A percentile compares a stretch with the other conserved stretches of the same genome.
phyloP scores from a whole-genome alignment of 768 basidiomycete species.

The Tylopilus sp. region DNA sequence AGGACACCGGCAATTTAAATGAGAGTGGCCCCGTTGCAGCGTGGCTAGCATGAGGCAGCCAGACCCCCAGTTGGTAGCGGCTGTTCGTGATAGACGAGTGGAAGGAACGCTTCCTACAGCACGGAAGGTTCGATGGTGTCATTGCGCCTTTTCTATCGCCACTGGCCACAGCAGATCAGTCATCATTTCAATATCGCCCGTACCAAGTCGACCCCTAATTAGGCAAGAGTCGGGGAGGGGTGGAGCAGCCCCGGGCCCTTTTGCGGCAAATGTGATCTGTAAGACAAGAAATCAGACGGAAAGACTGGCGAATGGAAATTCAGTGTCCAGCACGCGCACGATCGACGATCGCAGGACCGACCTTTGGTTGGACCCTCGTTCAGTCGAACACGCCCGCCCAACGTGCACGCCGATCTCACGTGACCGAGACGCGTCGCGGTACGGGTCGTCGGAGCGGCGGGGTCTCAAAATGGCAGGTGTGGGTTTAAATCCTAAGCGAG shows the following conservation, averaged over 20 bases:
- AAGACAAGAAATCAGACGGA: constrained; percentile 1
- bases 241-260: not conserved
- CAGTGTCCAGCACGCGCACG: constrained; percentile 7
- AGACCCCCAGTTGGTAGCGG: constrained; percentile 28
- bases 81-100: constrained; percentile 33
- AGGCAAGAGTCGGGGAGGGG: constrained; percentile 17
- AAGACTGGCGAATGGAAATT: constrained; percentile 18
- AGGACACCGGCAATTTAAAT: constrained; percentile 32
- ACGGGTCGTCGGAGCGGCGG: constrained; percentile 33
- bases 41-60: constrained; percentile 36
- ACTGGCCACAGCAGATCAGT: constrained; percentile 25
- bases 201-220: constrained; percentile 24
- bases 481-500: constrained; percentile 33
- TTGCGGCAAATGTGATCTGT: too few relatives aligned
- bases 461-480: constrained; percentile 29
- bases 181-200: constrained; percentile 32
- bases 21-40: constrained; percentile 30
- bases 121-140: constrained; percentile 30
- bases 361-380: not conserved
- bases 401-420: constrained; percentile 14
- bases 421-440: constrained; percentile 28
- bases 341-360: constrained; percentile 19
- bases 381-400: not conserved
- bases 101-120: constrained; percentile 26
- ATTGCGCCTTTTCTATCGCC: constrained; percentile 31